These are phyloP conservation scores for Heimioporus retisporus DNA, from an alignment of 1,284 basidiomycete genomes.

Conservation along the genomic window DNA sequence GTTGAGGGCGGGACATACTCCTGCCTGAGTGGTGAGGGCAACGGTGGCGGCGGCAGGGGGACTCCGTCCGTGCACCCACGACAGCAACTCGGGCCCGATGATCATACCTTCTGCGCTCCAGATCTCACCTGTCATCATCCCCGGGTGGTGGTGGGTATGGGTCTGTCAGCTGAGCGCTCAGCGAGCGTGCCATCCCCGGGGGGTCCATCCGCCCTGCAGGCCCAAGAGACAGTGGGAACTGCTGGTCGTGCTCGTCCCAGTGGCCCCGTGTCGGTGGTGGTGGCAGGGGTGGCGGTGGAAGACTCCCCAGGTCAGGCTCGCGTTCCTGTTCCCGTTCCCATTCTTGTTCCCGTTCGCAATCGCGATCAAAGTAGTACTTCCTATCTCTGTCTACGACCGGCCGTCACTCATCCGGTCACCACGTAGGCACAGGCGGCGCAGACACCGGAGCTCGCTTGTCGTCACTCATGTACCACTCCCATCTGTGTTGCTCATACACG, in stretches of 20 bases:
- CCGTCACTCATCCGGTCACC: constrained; percentile 38
- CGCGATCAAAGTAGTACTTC: constrained; percentile 49
- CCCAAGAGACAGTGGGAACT: constrained; percentile 34
- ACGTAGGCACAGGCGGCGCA: constrained; percentile 24
- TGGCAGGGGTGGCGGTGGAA: constrained; percentile 15
- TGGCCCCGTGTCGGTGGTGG: constrained; percentile 29
- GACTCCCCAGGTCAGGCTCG: constrained; percentile 19
- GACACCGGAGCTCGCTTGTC: constrained; percentile 40
- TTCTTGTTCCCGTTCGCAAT: constrained; percentile 39
- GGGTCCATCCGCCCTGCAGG: constrained; percentile 28
- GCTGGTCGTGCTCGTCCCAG: constrained; percentile 53
- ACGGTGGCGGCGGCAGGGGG: too few species aligned
- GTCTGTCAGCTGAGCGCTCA: constrained; percentile 38
- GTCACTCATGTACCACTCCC: constrained; percentile 49
- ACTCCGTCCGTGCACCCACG: constrained; percentile 50
- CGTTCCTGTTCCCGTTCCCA: constrained; percentile 39
- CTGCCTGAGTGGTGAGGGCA: too few species aligned
- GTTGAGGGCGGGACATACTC: constrained; percentile 25
- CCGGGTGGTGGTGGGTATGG: constrained; percentile 22
- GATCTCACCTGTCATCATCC: constrained; percentile 36
- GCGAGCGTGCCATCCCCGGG: too few species aligned
- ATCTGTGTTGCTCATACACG: constrained; percentile 42
- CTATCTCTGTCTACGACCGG: constrained; percentile 40
- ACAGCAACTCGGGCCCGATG: constrained; percentile 28
- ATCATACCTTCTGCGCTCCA: constrained; percentile 42